A percentile compares a stretch with the other conserved stretches of the same genome.
phyloP scores from a whole-genome alignment of 306 rosid genomes.

The Glycine soja region DNA sequence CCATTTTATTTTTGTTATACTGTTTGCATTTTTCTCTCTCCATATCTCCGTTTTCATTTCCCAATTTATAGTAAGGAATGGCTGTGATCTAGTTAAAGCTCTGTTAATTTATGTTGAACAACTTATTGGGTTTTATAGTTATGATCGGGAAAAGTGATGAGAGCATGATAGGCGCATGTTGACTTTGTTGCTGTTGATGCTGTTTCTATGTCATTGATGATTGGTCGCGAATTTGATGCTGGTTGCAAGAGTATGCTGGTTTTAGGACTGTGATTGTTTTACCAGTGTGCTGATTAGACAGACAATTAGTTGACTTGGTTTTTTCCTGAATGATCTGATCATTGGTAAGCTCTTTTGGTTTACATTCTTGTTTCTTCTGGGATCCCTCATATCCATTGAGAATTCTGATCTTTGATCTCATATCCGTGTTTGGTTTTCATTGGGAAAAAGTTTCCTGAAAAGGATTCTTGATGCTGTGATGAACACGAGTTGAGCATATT shows the following conservation, averaged over 20 bases:
- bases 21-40: slow-evolving; percentile 15
- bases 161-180: slow-evolving; percentile 72
- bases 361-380: slow-evolving; percentile 49
- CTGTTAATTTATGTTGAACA: slow-evolving; percentile 55
- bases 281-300: slow-evolving; percentile 68
- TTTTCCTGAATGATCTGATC: slow-evolving; percentile 53
- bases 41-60: slow-evolving; percentile 23
- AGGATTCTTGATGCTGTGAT: slow-evolving; percentile 62
- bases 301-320: slow-evolving; percentile 63
- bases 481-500: slow-evolving; percentile 56
- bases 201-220: slow-evolving; percentile 72
- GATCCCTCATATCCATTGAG: slow-evolving; percentile 45
- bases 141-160: slow-evolving; percentile 68
- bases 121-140: slow-evolving; percentile 92
- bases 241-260: slow-evolving; percentile 76
- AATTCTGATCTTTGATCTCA: slow-evolving; percentile 58
- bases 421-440: slow-evolving; percentile 46
- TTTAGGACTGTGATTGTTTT: slow-evolving; percentile 69
- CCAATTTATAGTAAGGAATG: slow-evolving; percentile 28
- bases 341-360: slow-evolving; percentile 70
- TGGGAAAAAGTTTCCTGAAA: slow-evolving; percentile 41
- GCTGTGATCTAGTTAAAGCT: slow-evolving; percentile 40
- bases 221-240: slow-evolving; percentile 75
- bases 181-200: slow-evolving; percentile 72
- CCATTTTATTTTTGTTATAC: slow-evolving; percentile 28